phyloP scores from a whole-genome alignment of 345 rosid species.

The Firmiana major region DNA sequence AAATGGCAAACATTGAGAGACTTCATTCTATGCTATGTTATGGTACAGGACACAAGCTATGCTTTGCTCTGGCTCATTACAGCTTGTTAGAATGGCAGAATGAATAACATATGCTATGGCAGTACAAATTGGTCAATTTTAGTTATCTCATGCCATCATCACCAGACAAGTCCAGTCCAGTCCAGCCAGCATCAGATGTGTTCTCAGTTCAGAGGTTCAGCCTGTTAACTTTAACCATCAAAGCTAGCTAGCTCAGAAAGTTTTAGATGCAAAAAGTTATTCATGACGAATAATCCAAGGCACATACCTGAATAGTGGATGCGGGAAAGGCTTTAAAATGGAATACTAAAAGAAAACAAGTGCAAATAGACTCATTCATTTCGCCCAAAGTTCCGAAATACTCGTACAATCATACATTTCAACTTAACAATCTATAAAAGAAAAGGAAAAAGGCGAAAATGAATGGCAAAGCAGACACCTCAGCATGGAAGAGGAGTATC shows the following conservation, averaged over 20 bases:
- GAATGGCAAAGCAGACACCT: conserved; percentile 8
- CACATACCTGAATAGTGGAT: background rate
- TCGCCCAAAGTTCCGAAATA: background rate
- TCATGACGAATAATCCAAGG: background rate
- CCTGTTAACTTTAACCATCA: background rate
- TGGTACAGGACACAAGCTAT: too few relatives aligned
- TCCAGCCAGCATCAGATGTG: background rate
- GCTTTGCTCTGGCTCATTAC: too few relatives aligned
- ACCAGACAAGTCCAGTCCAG: background rate
- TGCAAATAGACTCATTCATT: background rate
- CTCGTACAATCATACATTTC: background rate
- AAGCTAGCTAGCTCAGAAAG: background rate
- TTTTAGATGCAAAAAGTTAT: background rate
- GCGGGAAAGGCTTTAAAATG: background rate
- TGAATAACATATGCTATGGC: background rate
- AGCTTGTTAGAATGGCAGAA: too few relatives aligned
- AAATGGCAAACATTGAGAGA: too few relatives aligned
- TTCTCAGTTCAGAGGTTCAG: background rate
- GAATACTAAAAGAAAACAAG: background rate
- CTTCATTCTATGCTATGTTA: too few relatives aligned
- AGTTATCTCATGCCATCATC: background rate
- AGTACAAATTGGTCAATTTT: background rate
- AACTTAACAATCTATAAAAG: background rate
- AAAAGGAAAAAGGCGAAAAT: background rate
- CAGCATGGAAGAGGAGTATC: background rate